Base-by-base conservation (phyloP, 2,329 filamentous ascomycete species). In the Fusarium duplospermum region DNA sequence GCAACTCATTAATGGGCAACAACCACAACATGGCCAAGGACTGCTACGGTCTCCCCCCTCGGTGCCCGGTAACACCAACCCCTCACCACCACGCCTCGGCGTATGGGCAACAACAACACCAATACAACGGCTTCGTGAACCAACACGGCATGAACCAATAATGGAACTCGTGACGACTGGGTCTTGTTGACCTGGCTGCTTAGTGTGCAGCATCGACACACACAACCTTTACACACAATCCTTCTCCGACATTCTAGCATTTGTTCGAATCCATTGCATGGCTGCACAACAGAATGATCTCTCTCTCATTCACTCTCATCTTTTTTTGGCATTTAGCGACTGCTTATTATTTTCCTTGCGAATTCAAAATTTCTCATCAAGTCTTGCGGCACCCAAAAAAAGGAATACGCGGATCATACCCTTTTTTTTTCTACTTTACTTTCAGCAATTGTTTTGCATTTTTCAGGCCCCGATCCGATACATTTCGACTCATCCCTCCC, bases 1-100 rank as follows among this genome's bases (percentile, higher is more conserved):
- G 90, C 9, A 86, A 89, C 61, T 86, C 85, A 76, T 91, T 91
- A 62, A 85, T 82, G 42, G 82, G 82, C 45, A 82, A 83, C 58
- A 81, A 82, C 33, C 83, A 83, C 58, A 82, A 84, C 57, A 82
- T 83, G 77, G 81, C 82, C 59, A 87, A 87, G 78, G 87, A 89
- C 60, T 80, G 77, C 4, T 88, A 88, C 74, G 81, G 83, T 27
- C 62, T 87, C 33, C 86, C 88, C 20, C 86, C 88, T 24, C 85
- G 90, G 64, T 91, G 89, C 76, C 90, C 90, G 0, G 88, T 91
- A 50, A 92, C 90, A 2, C 90, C 90, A 13, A 90, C 90, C 20
- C 90, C 89, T 75, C 81, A 84, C 72, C 82, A 84, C 74, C 84
- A 84, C 62, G 77, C 79, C 65, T 65, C 77, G 14, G 68, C 77